Base-by-base conservation (phyloP, 768 basidiomycete species). In the Cyclocybe aegerita region DNA sequence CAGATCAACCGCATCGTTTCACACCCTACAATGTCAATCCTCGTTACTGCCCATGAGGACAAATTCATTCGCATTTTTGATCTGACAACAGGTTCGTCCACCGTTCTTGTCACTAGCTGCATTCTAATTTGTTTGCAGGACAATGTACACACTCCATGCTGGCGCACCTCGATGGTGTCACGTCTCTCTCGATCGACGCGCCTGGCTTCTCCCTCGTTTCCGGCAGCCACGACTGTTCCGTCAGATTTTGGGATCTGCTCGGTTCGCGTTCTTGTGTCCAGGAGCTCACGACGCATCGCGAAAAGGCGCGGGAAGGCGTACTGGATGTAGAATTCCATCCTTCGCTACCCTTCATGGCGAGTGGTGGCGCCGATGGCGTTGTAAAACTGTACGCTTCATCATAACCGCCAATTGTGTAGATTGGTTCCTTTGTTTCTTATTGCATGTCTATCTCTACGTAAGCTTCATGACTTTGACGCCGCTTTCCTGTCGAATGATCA, bases 291-390 rank as follows among this genome's bases (percentile, higher is more conserved):
- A 82, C 81, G 34, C 97, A 98, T 71, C 82, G 96, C 41, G 83
- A 87, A 72, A 96, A 95, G 70, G 88, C 85, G 37, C 80, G 83
- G 46, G 94, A 98, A 67, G 97, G 97, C 36, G 92, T 96, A 15
- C 75, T 97, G 55, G 90, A 85, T 59, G 86, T 96, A 9, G 85
- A 88, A 55, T 90, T 90, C 70, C 90, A 93, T 64, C 83, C 87
- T 9, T 80, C 86, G 52, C 68, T 94, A 49, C 88, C 90, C 29
- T 83, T 94, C 62, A 83, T 97, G 79, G 92, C 88, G 11, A 96
- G 91, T 65, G 90, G 91, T 14, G 96, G 96, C n/a, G 92, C 93
- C 9, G 96, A 98, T 70, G 94, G 95, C 23, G 87, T 93, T 39
- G 85, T 98, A 53, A 93, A 93, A 69, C 75, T 98, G 23, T 97